Conservation (phyloP, 805 yeast genomes). For the Candida methanosorbosa region DNA sequence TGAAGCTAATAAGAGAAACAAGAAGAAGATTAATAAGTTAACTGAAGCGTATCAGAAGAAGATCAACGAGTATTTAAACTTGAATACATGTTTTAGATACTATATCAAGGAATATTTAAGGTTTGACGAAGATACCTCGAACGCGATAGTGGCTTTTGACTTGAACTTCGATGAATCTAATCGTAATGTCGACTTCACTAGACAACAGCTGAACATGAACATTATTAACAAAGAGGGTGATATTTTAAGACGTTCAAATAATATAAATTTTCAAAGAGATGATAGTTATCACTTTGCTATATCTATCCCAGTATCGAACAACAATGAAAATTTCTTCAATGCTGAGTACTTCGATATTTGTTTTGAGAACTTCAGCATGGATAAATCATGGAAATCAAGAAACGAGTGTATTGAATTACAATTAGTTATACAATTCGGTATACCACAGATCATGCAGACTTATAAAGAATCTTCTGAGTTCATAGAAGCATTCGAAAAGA, state of each 20-base stretch:
- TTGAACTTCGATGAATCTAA: too few relatives aligned
- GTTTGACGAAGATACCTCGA: slow-evolving; percentile 1
- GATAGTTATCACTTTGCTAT: slow-evolving; percentile 12
- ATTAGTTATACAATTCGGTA: slow-evolving; percentile 16
- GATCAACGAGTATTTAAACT: slow-evolving; percentile 4
- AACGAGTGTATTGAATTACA: slow-evolving; percentile 7
- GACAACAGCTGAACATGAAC: slow-evolving; percentile 18
- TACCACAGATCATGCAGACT: slow-evolving; percentile 13
- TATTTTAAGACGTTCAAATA: slow-evolving; percentile 15
- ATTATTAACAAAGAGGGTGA: slow-evolving; percentile 19
- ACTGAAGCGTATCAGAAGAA: slow-evolving; percentile 5
- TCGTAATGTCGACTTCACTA: slow-evolving; percentile 8
- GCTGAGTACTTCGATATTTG: slow-evolving; percentile 20
- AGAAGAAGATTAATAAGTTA: slow-evolving; percentile 3
- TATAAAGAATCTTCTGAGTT: slow-evolving; percentile 13
- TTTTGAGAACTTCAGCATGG: slow-evolving; percentile 20
- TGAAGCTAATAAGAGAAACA: slow-evolving; percentile 1
- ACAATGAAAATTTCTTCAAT: slow-evolving; percentile 6
- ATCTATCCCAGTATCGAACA: slow-evolving; percentile 13
- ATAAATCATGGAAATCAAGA: slow-evolving; percentile 20
- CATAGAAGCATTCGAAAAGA: slow-evolving; percentile 5
- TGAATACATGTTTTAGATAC: slow-evolving; percentile 13
- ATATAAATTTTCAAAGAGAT: not conserved
- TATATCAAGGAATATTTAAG: slow-evolving; percentile 6
- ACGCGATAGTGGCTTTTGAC: slow-evolving; percentile 14